Percentiles rank a stretch among this genome's conserved stretches.
Conservation (phyloP, 768 basidiomycete genomes). For the Tulasnella sp. region DNA sequence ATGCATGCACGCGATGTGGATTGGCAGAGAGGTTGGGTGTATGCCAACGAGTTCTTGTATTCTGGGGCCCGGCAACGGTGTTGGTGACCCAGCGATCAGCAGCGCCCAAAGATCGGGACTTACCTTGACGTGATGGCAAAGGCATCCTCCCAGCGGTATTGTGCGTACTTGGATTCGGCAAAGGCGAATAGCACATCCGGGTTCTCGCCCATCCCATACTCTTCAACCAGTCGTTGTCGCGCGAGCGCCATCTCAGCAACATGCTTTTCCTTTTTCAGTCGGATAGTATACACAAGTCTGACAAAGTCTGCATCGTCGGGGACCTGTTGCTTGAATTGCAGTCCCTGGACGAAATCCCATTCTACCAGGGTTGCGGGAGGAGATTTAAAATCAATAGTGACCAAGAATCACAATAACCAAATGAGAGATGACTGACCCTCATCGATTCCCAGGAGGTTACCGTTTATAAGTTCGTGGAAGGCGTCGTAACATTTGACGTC, state of each 20-base stretch:
- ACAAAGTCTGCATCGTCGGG: constrained; percentile 91
- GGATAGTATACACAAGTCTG: constrained; percentile 87
- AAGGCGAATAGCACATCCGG: constrained; percentile 90
- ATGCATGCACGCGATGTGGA: constrained; percentile 98
- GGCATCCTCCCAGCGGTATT: constrained; percentile 94
- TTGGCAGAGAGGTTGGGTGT: constrained; percentile 85
- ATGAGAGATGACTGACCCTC: constrained; percentile 64
- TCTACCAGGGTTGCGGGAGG: constrained; percentile 54
- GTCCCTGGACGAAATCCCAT: constrained; percentile 91
- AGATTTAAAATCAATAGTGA: constrained; percentile 20
- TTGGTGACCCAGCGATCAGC: background rate
- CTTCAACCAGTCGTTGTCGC: constrained; percentile 75
- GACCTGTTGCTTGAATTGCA: constrained; percentile 81
- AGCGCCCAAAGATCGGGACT: constrained; percentile 55
- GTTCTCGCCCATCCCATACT: constrained; percentile 85
- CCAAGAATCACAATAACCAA: background rate
- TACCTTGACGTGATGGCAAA: constrained; percentile 67
- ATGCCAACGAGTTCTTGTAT: constrained; percentile 83
- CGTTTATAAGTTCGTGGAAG: constrained; percentile 84
- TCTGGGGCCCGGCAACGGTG: constrained; percentile 48
- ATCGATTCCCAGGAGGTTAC: constrained; percentile 94
- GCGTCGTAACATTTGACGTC: constrained; percentile 98
- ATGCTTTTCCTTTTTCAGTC: constrained; percentile 89
- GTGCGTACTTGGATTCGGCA: constrained; percentile 85
- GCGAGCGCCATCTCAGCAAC: constrained; percentile 78